Evolutionary conservation across 192 early-diverging fungal species (phyloP), one percentile per base, ranked within the genome.

Genomic region (Diversispora epigaea): DNA sequence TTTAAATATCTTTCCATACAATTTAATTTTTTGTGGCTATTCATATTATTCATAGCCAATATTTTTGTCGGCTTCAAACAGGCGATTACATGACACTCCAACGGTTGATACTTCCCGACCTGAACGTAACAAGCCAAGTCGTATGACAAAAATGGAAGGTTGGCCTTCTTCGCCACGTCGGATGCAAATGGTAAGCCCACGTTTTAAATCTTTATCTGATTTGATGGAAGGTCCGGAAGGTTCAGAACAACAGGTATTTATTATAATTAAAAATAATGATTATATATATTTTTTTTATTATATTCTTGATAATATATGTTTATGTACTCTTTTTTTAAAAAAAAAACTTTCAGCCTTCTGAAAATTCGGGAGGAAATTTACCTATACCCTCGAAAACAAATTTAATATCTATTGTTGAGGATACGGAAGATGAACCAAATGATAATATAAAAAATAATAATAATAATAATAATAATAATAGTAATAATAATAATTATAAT

Each of bases 81-180:
- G 43, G 45, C 32, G 43, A 58, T 72, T 52, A 39, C 70, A 55
- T 19, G 17, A 41, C 21, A 56, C 70, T 56, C 21, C 56, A 45
- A 72, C 60, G 22, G 25, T 32, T 32, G 70, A 72, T 19, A 14
- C 70, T 14, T 40, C 70, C 3, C 55, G 54, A 43, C 66, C 43
- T 19, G 70, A 72, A 72, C 52, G 56, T 10, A 19, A 11, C 50
- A 64, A 19, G 25, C 41, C 52, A 11, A 41, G 55, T 46, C 21
- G 56, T 56, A 72, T 43, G 56, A 19, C 14, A 14, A 32, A 32
- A 32, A 60, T 60, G 21, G 70, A 72, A 60, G 70, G 70, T 45
- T 72, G 70, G 70, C 70, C 70, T 60, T 14, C 70, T n/a, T 61
- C 70, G 3, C 70, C 41, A 45, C 70, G 70, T 46, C 54, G 70